Evolutionary conservation across 1,139 yeast species (phyloP), one percentile per base, ranked within the genome.

Genomic region (Pichia sp.): DNA sequence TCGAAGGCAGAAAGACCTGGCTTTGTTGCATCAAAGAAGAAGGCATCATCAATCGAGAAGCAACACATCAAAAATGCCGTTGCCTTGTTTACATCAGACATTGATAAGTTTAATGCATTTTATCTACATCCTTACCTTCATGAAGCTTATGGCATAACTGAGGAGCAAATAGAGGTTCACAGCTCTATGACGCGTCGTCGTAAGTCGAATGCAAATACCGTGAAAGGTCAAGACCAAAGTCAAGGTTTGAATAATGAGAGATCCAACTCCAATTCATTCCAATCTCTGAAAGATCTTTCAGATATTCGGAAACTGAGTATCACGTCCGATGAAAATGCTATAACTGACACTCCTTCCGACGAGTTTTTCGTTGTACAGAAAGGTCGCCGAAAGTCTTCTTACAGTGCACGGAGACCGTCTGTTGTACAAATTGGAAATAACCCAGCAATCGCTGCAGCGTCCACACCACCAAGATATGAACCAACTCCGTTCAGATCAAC

Each of bases 151-250:
- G 40, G 40, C 5, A 18, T 36, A 5, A 29, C 27, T 19, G 46
- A 42, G 14, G 62, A 26, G 79, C 84, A 2, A 49, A 72, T 31
- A 52, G 74, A 34, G 79, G 74, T 50, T 42, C 49, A 40, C 41
- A 27, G 28, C 6, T 11, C 9, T 6, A 14, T 25, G 11, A 23
- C n/a, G 20, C 19, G 15, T 15, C 28, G 35, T 10, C 25, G 34
- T 16, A 33, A 29, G 19, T 30, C 37, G 10, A 23, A 23, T 23
- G 14, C n/a, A n/a, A 23, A n/a, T 11, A 10, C 3, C 6, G 14
- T 1, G n/a, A 11, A 21, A 8, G 22, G 8, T 21, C 8, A 9
- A 9, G 22, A 21, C 11, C 8, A 21, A 21, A 8, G 11, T 21
- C 22, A 21, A 11, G 11, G 22, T 27, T 27, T 27, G 13, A 16